phyloP scores from a whole-genome alignment of 164 flowering plant genomes.

The Chimonanthus salicifolius region DNA sequence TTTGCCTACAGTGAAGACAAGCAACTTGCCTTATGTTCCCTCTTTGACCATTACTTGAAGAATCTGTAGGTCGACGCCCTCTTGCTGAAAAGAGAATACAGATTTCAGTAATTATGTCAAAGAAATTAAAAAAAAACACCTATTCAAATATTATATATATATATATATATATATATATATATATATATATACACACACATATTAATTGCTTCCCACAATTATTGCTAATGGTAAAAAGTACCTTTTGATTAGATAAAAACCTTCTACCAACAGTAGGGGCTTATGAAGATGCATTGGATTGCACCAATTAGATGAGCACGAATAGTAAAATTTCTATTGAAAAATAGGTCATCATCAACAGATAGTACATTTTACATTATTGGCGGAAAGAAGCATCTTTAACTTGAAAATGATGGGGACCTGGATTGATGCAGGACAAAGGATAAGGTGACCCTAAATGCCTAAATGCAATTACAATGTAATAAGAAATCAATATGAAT shows the following conservation, averaged over 20 bases:
- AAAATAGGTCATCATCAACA: background rate
- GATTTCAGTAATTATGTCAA: background rate
- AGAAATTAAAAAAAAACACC: background rate
- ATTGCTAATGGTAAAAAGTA: background rate
- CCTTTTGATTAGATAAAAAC: background rate
- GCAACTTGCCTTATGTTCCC: conserved; percentile 36
- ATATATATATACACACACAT: too few species aligned
- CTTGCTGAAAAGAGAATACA: conserved; percentile 32
- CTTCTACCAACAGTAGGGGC: background rate
- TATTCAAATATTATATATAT: too few species aligned
- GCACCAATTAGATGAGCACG: background rate
- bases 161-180: too few species aligned
- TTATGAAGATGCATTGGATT: background rate
- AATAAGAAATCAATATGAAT: too few species aligned
- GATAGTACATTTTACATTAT: background rate
- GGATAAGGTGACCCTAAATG: too few species aligned
- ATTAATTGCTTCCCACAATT: background rate
- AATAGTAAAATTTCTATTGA: background rate
- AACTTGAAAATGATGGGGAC: background rate
- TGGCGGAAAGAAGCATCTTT: background rate
- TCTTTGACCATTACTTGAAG: conserved; percentile 37
- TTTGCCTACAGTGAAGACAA: conserved; percentile 59
- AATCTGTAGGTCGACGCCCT: conserved; percentile 44
- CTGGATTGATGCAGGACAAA: too few species aligned
- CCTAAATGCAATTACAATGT: too few species aligned